phyloP scores from a whole-genome alignment of 768 basidiomycete genomes.

The Termitomyces sp. region DNA sequence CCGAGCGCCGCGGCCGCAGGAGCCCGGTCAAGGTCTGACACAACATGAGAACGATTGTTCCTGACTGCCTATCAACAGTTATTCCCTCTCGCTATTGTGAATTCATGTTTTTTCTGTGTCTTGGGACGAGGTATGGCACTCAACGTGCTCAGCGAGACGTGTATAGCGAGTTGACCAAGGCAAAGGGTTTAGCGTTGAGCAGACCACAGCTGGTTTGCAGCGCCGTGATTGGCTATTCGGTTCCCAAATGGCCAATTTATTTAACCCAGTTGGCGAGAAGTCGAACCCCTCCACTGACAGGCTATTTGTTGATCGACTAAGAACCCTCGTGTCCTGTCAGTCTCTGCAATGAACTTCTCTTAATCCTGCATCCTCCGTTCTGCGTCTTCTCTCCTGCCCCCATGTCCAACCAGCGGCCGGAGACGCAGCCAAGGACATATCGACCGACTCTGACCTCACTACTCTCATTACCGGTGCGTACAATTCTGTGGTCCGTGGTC shows the following conservation, averaged over 20 bases:
- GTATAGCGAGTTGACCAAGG: not conserved
- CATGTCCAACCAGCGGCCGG: conserved; percentile 15
- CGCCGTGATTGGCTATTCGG: conserved; percentile 11
- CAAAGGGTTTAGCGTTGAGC: not conserved
- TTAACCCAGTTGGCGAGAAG: conserved; percentile 4
- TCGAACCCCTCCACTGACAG: conserved; percentile 9
- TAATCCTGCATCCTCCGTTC: not conserved
- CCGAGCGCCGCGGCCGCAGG: not conserved
- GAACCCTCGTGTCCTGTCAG: conserved; percentile 9
- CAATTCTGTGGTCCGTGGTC: not conserved
- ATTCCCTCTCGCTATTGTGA: not conserved
- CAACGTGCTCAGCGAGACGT: not conserved
- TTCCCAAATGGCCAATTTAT: conserved; percentile 4
- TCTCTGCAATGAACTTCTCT: conserved; percentile 3
- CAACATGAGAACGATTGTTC: conserved; percentile 1
- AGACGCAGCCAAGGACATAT: conserved; percentile 26
- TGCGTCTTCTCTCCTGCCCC: conserved; percentile 3
- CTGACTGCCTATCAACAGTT: not conserved
- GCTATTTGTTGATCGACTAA: conserved; percentile 16
- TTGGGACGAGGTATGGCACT: not conserved
- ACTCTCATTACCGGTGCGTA: conserved; percentile 35
- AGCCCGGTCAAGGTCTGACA: conserved; percentile 1
- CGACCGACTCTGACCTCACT: conserved; percentile 25
- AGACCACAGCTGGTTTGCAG: not conserved
- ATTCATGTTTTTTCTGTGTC: not conserved